Evolutionary conservation across 2,329 filamentous ascomycete species (phyloP), one percentile per base, ranked within the genome.

Genomic region (Hypocrella siamensis): DNA sequence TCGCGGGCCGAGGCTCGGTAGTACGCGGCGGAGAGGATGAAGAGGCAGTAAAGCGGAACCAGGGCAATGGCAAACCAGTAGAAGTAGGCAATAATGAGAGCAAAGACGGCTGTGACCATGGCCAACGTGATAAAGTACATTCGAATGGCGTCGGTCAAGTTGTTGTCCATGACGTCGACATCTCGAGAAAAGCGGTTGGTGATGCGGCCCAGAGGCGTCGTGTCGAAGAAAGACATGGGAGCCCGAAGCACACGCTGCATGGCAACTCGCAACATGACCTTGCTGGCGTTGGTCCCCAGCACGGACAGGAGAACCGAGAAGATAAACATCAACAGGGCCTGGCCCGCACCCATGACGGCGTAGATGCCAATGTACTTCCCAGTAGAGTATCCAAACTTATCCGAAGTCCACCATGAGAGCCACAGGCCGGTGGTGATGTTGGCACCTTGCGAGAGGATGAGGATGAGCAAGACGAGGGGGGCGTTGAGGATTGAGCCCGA

Each of bases 171-270:
- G 35, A 90, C 83, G 47, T 94, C 84, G 26, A 96, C 81, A 47
- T 98, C 90, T 43, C 88, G 79, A 19, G 84, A 92, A 57, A 96
- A 96, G 12, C 90, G 81, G 52, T 96, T 96, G 16, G 85, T 93
- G 51, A 96, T 94, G 24, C 88, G 79, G 15, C 90, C 90, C 1
- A 96, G 67, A 0, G 90, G 90, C 1, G 90, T 96, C 0, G 90
- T 96, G 46, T 98, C 90, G 57, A 96, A 96, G 59, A 96, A 96
- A 4, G 81, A 79, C 84, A 78, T 76, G n/a, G 73, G 73, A 3
- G 73, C 73, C 17, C 73, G 63, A n/a, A 78, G 57, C 1, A 90
- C 83, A 12, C 81, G 69, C 7, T 66, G 73, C 45, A 96, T 81
- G 6, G 90, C 88, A 22, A 73, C 65, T 19, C 79, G 72, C 31